A percentile compares a stretch with the other conserved stretches of the same genome.
Conservation (phyloP, 768 basidiomycete species). For the Trametes cingulata region DNA sequence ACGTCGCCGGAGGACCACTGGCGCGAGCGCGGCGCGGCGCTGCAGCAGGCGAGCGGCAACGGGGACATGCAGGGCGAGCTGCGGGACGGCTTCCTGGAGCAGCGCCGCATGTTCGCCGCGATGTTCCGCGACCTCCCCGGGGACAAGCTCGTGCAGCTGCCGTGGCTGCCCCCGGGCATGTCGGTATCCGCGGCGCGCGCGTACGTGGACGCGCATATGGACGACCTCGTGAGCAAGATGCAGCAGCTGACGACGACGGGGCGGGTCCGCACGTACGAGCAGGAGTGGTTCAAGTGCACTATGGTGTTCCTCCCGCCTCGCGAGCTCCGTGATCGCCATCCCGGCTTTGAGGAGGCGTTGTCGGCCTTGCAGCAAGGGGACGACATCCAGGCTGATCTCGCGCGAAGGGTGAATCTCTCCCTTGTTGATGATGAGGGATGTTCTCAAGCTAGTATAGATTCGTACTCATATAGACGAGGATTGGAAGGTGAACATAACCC, state of each 20-base stretch:
- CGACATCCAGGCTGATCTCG: neutral
- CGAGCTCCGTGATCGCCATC: slow-evolving; percentile 27
- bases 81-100: neutral
- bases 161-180: neutral
- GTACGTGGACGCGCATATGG: neutral
- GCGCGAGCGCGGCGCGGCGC: neutral
- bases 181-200: neutral
- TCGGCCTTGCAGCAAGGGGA: neutral
- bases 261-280: slow-evolving; percentile 14
- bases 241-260: neutral
- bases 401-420: too few species aligned
- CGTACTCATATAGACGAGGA: neutral
- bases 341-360: slow-evolving; percentile 26
- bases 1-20: neutral
- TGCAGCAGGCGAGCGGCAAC: neutral
- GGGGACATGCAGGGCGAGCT: neutral
- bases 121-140: neutral
- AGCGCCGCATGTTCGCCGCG: neutral
- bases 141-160: neutral
- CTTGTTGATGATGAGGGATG: neutral
- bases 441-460: neutral
- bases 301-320: slow-evolving; percentile 29
- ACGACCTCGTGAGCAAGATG: neutral
- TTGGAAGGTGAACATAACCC: slow-evolving; percentile 17
- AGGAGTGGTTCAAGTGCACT: slow-evolving; percentile 28